Percentiles rank a stretch among this genome's conserved stretches.
Conservation (phyloP, 2,329 filamentous ascomycete genomes). For the Fusarium piperis region DNA sequence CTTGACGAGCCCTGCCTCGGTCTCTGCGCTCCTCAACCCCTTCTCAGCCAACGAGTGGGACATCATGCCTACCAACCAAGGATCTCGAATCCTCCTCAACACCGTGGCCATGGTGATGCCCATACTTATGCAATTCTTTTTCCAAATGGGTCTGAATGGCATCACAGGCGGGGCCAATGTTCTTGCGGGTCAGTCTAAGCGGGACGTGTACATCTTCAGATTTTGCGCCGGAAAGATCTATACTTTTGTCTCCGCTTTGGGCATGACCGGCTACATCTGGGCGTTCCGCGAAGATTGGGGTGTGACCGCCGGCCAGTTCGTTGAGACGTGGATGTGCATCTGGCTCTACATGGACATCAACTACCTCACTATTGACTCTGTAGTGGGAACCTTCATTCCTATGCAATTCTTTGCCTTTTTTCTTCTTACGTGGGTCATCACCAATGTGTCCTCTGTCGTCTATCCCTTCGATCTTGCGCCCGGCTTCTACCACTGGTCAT, state of each 20-base stretch:
- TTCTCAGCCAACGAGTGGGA: slow-evolving; percentile 36
- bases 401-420: slow-evolving; percentile 52
- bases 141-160: slow-evolving; percentile 24
- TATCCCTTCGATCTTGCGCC: slow-evolving; percentile 23
- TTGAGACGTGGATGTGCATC: slow-evolving; percentile 40
- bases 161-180: neutral
- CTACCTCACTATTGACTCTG: slow-evolving; percentile 51
- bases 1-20: slow-evolving; percentile 26
- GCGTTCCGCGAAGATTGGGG: slow-evolving; percentile 53
- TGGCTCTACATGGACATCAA: slow-evolving; percentile 55
- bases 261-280: slow-evolving; percentile 53
- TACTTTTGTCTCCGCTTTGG: slow-evolving; percentile 48
- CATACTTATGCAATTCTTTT: slow-evolving; percentile 43
- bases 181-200: slow-evolving; percentile 17
- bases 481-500: slow-evolving; percentile 23
- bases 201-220: slow-evolving; percentile 32
- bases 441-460: slow-evolving; percentile 10
- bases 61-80: slow-evolving; percentile 46
- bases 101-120: slow-evolving; percentile 49
- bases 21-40: slow-evolving; percentile 43
- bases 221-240: slow-evolving; percentile 42
- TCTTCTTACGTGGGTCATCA: slow-evolving; percentile 50
- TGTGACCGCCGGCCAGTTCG: slow-evolving; percentile 44
- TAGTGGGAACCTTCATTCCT: slow-evolving; percentile 40
- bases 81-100: slow-evolving; percentile 46